A percentile compares a stretch with the other conserved stretches of the same genome.
Evolutionary conservation across 805 yeast species (phyloP).

Genomic region (Ogataea naganishii): DNA sequence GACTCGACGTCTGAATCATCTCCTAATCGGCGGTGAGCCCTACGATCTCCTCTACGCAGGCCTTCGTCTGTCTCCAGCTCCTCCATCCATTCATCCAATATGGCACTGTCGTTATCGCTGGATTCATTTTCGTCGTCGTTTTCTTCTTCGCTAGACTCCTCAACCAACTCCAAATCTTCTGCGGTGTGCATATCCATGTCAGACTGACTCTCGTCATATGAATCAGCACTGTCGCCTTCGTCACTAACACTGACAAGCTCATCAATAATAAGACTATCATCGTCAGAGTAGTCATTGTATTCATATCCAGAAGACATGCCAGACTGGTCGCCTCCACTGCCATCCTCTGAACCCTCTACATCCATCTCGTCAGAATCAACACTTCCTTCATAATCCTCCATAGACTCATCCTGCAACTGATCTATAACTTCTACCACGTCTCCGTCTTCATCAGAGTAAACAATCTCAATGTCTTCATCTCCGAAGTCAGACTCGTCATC

Average conservation of each 20-base stretch:
- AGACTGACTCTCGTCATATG: conserved; percentile 9
- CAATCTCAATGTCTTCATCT: conserved; percentile 24
- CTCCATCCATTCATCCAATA: conserved; percentile 23
- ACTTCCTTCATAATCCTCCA: conserved; percentile 22
- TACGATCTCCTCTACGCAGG: too few species aligned
- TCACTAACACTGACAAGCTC: conserved; percentile 20
- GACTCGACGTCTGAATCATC: too few species aligned
- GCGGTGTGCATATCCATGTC: conserved; percentile 9
- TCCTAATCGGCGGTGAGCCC: too few species aligned
- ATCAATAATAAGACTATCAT: conserved; percentile 17
- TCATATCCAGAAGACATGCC: conserved; percentile 28
- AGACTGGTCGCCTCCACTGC: conserved; percentile 18
- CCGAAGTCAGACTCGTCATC: conserved; percentile 21
- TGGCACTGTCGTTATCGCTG: conserved; percentile 21
- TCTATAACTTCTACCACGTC: conserved; percentile 10
- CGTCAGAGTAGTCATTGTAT: conserved; percentile 18
- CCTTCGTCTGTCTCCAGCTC: conserved; percentile 14
- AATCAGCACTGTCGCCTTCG: conserved; percentile 12
- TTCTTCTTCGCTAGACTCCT: conserved; percentile 17
- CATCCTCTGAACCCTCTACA: conserved; percentile 20
- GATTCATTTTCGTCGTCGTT: conserved; percentile 10
- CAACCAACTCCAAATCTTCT: conserved; percentile 9
- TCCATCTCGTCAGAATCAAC: conserved; percentile 14
- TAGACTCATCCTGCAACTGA: conserved; percentile 3
- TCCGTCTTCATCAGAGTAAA: conserved; percentile 18